Base-by-base conservation (phyloP, 176 grass and related monocot species). In the Panicum miliaceum region DNA sequence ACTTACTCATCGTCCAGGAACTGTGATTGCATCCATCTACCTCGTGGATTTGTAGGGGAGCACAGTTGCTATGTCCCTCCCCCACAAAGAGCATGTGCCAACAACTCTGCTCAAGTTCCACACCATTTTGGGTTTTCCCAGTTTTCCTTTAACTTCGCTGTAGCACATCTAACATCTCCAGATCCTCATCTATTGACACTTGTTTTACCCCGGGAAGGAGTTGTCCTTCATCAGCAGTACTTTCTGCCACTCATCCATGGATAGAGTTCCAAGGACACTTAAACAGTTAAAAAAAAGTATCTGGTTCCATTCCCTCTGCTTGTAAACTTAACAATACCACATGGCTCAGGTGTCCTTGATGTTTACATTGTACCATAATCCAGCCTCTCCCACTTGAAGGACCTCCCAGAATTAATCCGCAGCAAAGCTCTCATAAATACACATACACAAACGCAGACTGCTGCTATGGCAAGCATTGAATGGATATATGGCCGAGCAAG, bases 401-500 rank as follows among this genome's bases (percentile, higher is more conserved):
- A 84, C 54, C 81, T 75, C 25, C 88, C 89, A 62, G 88, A 92
- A 63, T 95, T 92, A 68, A 96, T 73, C 73, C 88, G 83, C 77
- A 95, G 85, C 35, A 86, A 88, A 75, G 76, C 93, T 77, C 93
- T 84, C 80, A 94, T 83, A 29, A 96, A 94, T 18, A 99, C 76
- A 20, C 97, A 99, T 40, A 99, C 97, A 82, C 97, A 99, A 13
- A 99, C 97, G 29, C 96, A 98, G 58, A 99, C 97, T 53, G 97
- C 97, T 36, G 97, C 97, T 75, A 99, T 94, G 48, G 91, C 97
- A 29, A 99, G 91, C 97, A 99, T 89, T 5, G 97, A 96, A 54
- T 94, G 83, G 34, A 99, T 81, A 20, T 96, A 99, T 19, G 97
- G 93, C 8, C 97, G 91, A 67, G 81, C 80, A 52, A 99, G 93